Conservation (phyloP, 179 eudicot genomes). For the Spergularia azorica region DNA sequence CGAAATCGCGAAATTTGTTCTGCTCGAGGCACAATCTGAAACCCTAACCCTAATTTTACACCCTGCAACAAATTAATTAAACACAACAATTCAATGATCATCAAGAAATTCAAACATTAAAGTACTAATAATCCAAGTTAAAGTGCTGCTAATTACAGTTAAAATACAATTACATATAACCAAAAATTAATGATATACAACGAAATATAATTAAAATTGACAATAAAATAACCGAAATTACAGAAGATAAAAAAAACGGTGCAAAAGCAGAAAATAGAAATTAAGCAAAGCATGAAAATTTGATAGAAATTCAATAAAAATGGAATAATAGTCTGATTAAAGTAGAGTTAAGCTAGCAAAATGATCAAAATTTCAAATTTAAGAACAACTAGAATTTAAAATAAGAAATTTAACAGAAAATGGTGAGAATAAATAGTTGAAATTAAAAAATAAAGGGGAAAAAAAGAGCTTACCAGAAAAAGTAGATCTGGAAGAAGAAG, state of each 20-base stretch:
- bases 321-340: neutral
- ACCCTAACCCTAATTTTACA: constrained; percentile 18
- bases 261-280: neutral
- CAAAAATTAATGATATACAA: neutral
- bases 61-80: constrained; percentile 4
- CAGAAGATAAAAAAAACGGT: too few species aligned
- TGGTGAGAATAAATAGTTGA: neutral
- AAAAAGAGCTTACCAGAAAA: neutral
- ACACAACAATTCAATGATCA: neutral
- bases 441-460: neutral
- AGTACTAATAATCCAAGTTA: neutral
- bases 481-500: neutral
- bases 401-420: too few species aligned
- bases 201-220: neutral
- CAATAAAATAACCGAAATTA: too few species aligned
- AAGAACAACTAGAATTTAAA: too few species aligned
- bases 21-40: neutral
- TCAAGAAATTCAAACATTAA: neutral
- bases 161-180: neutral
- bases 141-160: neutral
- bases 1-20: neutral
- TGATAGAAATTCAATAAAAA: neutral
- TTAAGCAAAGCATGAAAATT: neutral
- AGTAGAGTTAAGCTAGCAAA: too few species aligned
- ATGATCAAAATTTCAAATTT: too few species aligned